phyloP scores from a whole-genome alignment of 148 eudicot species.

The Cornus kousa region DNA sequence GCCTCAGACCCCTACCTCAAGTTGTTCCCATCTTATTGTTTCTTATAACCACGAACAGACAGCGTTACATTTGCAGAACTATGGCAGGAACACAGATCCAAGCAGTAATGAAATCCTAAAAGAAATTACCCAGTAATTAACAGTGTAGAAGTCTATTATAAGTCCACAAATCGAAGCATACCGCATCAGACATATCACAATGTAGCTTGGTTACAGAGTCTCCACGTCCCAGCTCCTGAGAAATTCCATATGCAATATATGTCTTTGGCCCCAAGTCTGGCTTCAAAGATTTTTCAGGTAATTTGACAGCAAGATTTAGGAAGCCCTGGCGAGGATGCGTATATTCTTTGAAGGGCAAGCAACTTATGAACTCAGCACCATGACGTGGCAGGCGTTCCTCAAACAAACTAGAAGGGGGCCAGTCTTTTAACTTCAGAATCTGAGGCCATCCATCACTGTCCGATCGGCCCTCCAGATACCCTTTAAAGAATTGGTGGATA shows the following conservation, averaged over 20 bases:
- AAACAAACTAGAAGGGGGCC: constrained; percentile 66
- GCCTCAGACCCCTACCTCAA: neutral
- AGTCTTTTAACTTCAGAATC: constrained; percentile 64
- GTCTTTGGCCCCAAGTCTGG: constrained; percentile 82
- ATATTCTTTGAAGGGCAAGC: constrained; percentile 75
- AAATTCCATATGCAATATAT: constrained; percentile 64
- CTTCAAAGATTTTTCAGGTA: constrained; percentile 42
- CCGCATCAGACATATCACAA: constrained; percentile 73
- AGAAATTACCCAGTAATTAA: neutral
- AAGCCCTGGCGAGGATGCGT: constrained; percentile 52
- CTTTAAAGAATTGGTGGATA: constrained; percentile 52
- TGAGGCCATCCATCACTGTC: constrained; percentile 47
- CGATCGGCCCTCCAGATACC: constrained; percentile 40
- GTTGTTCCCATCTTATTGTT: neutral
- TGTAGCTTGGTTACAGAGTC: constrained; percentile 80
- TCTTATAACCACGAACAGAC: neutral
- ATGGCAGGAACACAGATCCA: neutral
- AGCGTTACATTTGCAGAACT: neutral
- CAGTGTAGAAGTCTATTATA: neutral
- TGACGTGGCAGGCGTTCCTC: constrained; percentile 58
- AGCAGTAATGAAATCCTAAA: neutral
- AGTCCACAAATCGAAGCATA: constrained; percentile 14
- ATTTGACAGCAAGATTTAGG: constrained; percentile 56
- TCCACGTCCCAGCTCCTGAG: constrained; percentile 72
- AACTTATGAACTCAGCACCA: constrained; percentile 55